Base-by-base conservation (phyloP, 1,139 yeast species). In the Trichomonascaceae sp. region DNA sequence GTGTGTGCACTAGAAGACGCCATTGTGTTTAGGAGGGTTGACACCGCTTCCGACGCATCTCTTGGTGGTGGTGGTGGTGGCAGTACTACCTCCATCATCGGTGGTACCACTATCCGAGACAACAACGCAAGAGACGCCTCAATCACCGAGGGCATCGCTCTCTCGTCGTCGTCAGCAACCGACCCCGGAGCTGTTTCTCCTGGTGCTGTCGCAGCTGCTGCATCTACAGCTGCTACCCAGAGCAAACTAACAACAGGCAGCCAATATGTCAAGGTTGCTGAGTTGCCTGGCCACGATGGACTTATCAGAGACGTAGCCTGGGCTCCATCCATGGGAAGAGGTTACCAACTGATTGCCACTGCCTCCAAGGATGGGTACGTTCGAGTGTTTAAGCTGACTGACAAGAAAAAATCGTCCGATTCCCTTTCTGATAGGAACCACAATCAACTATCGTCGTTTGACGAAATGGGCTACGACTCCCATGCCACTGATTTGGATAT, bases 251-350 rank as follows among this genome's bases (percentile, higher is more conserved):
- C n/a, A n/a, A n/a, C n/a, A n/a, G 60, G 59, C 35, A n/a, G n/a
- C n/a, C 51, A 54, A 35, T 60, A 51, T 43, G 44, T 39, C 16
- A 66, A 67, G 40, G 64, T 69, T 20, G 68, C 67, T 5, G 64
- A 65, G 33, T 56, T 63, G 17, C 51, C 87, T 1, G 95, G 84
- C 33, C 97, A 87, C 54, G 69, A 73, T 39, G 94, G 93, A 2
- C 66, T 89, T 32, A 84, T 89, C 29, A 65, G 97, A 44, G 81
- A 89, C 26, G 85, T 89, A 5, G 71, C 92, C 31, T 89, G 98
- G 98, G 98, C 97, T 0, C 96, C 97, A 4, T 76, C 93, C 0
- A 82, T 87, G 79, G 98, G 97, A 2, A 65, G 95, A 44, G 75
- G 77, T 40, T 81, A 75, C 54, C 94, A 89, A 48, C 61, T 85